Percentiles rank a stretch among this genome's conserved stretches.
Conservation (phyloP, 1,284 basidiomycete genomes). For the Irpex sp. region DNA sequence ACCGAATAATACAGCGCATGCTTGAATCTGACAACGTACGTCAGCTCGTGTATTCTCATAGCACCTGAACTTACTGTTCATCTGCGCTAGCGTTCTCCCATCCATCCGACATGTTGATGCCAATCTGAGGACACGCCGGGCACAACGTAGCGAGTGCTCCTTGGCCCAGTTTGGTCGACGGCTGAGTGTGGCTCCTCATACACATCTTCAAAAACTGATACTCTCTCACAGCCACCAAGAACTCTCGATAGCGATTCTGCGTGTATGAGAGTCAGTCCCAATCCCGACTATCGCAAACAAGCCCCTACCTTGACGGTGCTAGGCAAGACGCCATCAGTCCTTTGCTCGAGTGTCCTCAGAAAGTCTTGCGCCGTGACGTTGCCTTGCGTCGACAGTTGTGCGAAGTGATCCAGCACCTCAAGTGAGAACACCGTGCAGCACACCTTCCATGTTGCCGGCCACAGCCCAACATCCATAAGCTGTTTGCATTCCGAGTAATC, state of each 20-base stretch:
- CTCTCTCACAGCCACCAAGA: conserved; percentile 12
- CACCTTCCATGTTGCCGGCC: conserved; percentile 15
- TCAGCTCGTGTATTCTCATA: not conserved
- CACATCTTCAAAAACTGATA: conserved; percentile 6
- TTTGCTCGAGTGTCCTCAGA: conserved; percentile 6
- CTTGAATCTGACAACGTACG: conserved; percentile 5
- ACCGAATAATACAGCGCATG: conserved; percentile 11
- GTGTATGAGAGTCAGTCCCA: not conserved
- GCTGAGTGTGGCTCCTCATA: not conserved
- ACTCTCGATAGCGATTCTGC: conserved; percentile 19
- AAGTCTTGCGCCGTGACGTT: conserved; percentile 13
- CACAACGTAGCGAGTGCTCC: conserved; percentile 11
- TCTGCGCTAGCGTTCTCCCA: conserved; percentile 5
- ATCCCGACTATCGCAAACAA: not conserved
- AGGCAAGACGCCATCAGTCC: conserved; percentile 9
- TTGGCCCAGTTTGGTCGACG: not conserved
- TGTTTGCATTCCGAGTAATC: conserved; percentile 3
- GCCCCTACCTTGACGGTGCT: conserved; percentile 4
- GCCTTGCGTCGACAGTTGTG: conserved; percentile 12
- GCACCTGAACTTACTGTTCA: not conserved
- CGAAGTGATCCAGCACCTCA: conserved; percentile 7
- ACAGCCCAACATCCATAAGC: conserved; percentile 14
- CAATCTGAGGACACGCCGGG: conserved; percentile 19
- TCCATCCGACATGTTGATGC: conserved; percentile 18
- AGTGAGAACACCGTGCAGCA: conserved; percentile 14